Evolutionary conservation across 78 protist genomes (phyloP).

Genomic region (Isochrysis galbana): DNA sequence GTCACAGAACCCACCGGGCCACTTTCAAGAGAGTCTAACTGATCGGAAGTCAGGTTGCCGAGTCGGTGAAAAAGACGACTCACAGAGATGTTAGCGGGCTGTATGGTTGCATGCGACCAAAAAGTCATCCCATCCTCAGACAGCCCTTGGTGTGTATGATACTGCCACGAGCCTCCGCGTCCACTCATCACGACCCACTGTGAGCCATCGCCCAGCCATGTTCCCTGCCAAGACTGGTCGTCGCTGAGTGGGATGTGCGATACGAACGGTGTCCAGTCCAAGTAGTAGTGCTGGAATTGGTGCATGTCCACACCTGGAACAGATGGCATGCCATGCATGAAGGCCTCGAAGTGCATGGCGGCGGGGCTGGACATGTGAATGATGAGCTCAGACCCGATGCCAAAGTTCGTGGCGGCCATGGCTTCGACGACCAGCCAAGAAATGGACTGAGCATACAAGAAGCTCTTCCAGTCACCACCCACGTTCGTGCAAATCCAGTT

Average conservation of each 20-base stretch:
- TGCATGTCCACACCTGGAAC: not conserved
- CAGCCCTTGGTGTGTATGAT: not conserved
- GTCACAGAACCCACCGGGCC: too few species aligned
- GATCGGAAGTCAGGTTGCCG: not conserved
- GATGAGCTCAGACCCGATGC: not conserved
- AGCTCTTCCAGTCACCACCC: not conserved
- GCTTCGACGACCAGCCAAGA: not conserved
- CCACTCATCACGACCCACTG: not conserved
- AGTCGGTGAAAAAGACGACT: not conserved
- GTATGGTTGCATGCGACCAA: not conserved
- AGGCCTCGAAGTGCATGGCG: not conserved
- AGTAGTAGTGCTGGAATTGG: not conserved
- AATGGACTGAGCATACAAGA: not conserved
- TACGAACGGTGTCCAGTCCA: not conserved
- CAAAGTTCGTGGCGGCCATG: not conserved
- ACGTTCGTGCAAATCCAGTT: not conserved
- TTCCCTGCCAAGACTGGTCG: not conserved
- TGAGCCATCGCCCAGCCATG: not conserved
- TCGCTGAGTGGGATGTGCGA: not conserved
- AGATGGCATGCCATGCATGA: not conserved
- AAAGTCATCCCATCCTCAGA: not conserved
- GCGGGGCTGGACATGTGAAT: not conserved
- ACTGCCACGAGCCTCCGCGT: not conserved
- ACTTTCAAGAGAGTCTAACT: too few species aligned
- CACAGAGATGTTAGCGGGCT: not conserved